phyloP scores from a whole-genome alignment of 768 basidiomycete species.

The Tulasnella sp. region DNA sequence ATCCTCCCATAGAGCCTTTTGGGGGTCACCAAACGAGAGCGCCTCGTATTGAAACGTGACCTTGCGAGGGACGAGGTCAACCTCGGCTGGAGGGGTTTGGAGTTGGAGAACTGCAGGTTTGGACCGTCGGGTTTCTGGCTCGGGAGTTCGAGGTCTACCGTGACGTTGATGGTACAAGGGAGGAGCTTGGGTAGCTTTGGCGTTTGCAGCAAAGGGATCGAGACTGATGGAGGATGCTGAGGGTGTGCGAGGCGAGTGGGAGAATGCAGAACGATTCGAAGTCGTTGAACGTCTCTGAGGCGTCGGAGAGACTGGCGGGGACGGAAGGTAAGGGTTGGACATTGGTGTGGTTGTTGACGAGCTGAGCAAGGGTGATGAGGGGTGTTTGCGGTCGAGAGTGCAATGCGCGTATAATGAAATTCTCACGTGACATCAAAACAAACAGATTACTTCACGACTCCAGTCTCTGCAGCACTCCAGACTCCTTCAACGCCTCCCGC shows the following conservation, averaged over 20 bases:
- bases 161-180: not conserved
- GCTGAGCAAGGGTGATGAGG: not conserved
- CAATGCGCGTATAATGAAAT: not conserved
- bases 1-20: slow-evolving; percentile 38
- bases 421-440: slow-evolving; percentile 1
- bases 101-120: not conserved
- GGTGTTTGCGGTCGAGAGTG: not conserved
- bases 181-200: slow-evolving; percentile 3
- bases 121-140: not conserved
- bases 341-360: not conserved
- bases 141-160: not conserved
- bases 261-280: not conserved
- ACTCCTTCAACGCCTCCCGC: slow-evolving; percentile 38
- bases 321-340: not conserved
- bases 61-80: not conserved
- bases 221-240: not conserved
- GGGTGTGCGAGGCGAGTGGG: not conserved
- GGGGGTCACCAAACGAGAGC: slow-evolving; percentile 7
- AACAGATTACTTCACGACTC: not conserved
- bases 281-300: not conserved
- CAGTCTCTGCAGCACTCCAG: not conserved
- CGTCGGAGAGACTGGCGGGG: not conserved
- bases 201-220: slow-evolving; percentile 11
- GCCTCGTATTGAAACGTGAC: not conserved
- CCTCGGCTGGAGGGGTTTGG: slow-evolving; percentile 1